Evolutionary conservation across 2,329 filamentous ascomycete species (phyloP).

Genomic region (Talaromyces amestolkiae): DNA sequence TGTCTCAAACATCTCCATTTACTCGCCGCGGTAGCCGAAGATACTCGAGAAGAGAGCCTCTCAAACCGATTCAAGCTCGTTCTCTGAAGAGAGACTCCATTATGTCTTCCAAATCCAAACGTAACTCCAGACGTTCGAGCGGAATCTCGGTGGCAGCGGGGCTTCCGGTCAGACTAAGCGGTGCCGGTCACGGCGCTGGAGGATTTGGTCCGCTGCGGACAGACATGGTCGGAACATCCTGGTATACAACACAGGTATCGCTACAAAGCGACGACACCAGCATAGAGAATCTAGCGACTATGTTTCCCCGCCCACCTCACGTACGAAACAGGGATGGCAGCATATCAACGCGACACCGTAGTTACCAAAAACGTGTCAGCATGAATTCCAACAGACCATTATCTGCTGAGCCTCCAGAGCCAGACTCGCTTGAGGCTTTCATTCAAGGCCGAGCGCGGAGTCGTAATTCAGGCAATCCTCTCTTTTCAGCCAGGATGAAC

Average conservation of each 20-base stretch:
- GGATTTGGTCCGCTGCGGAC: slow-evolving; percentile 38
- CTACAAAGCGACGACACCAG: slow-evolving; percentile 37
- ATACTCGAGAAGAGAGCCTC: slow-evolving; percentile 35
- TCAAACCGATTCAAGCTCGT: slow-evolving; percentile 36
- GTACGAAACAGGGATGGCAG: slow-evolving; percentile 29
- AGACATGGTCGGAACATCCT: slow-evolving; percentile 36
- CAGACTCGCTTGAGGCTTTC: slow-evolving; percentile 40
- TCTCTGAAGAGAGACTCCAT: slow-evolving; percentile 38
- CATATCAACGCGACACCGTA: slow-evolving; percentile 23
- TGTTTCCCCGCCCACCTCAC: slow-evolving; percentile 36
- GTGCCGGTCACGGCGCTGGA: slow-evolving; percentile 43
- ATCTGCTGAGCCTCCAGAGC: slow-evolving; percentile 33
- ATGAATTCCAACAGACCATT: slow-evolving; percentile 32
- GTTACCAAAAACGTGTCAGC: slow-evolving; percentile 31
- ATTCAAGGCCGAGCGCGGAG: slow-evolving; percentile 39
- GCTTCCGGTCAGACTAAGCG: slow-evolving; percentile 40
- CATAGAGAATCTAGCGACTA: slow-evolving; percentile 35
- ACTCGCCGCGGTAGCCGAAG: slow-evolving; percentile 30
- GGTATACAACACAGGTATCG: slow-evolving; percentile 38
- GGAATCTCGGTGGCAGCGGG: slow-evolving; percentile 39
- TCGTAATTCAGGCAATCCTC: slow-evolving; percentile 39
- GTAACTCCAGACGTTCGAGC: slow-evolving; percentile 39
- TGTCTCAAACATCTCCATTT: slow-evolving; percentile 31
- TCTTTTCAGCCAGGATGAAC: slow-evolving; percentile 37
- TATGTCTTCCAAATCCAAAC: slow-evolving; percentile 35